Evolutionary conservation across 371 early-diverging fungal species (phyloP), one percentile per base, ranked within the genome.

Genomic region (Apophysomyces variabilis): DNA sequence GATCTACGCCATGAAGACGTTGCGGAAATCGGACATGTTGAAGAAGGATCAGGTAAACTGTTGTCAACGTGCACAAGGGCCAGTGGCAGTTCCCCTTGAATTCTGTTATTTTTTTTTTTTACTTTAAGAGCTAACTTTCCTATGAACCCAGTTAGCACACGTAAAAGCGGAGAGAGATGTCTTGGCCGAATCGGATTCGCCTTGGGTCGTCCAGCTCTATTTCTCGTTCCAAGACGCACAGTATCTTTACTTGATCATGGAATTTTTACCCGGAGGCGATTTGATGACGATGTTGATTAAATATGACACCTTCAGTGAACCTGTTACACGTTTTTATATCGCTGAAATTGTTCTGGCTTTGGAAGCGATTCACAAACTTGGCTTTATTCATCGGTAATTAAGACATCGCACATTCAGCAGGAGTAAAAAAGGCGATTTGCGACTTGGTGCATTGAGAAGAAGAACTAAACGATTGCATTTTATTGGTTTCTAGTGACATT

Each of bases 121-220:
- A 38, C 39, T 58, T 44, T 46, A 37, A 6, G 67, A 89, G 89
- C 82, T 11, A 50, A 13, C 16, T 26, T 21, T 50, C 35, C 54
- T 50, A 18, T 18, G 21, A 26, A 1, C 32, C 9, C 21, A 50
- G 54, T 21, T 97, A 59, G 97, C 97, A 3, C 98, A 97, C 74
- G 98, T 99, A 44, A 93, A 93, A 66, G 97, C 99, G 14, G 99
- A 99, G 81, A 87, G 99, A 59, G 99, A 99, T 79, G 92, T 99
- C 5, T 83, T 99, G 35, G 97, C 98, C n/a, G 96, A 96, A 81
- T 89, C 94, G 1, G 92, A 95, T 70, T 96, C 97, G 13, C 94
- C 95, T 45, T 99, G 99, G 98, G 96, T 99, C n/a, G 96, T 99
- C 41, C 95, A 97, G 75, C 85, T 99, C 39, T 96, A 92, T 74